phyloP scores from a whole-genome alignment of 2,329 filamentous ascomycete species.

The Podosphaera xanthii region DNA sequence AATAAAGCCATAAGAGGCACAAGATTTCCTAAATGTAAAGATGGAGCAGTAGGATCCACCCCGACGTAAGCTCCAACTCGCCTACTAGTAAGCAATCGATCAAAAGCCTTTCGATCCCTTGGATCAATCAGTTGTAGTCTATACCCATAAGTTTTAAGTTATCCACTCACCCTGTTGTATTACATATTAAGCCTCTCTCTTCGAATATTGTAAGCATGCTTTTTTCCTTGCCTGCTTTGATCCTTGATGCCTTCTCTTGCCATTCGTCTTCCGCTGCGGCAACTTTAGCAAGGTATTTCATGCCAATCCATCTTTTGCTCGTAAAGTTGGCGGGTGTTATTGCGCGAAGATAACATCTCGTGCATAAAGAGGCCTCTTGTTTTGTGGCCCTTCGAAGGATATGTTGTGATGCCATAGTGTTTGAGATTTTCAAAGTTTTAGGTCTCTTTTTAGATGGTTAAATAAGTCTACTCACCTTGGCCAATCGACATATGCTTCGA shows the following conservation, averaged over 20 bases:
- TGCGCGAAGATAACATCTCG: conserved; percentile 13
- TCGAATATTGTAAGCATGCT: conserved; percentile 42
- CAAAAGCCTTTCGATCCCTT: conserved; percentile 26
- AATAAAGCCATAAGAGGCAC: conserved; percentile 65
- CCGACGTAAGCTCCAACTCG: conserved; percentile 58
- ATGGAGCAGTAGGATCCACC: conserved; percentile 60
- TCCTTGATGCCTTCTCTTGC: conserved; percentile 23
- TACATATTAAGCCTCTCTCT: conserved; percentile 51
- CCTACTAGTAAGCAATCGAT: conserved; percentile 38
- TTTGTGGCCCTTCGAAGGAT: conserved; percentile 10
- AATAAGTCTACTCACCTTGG: no score
- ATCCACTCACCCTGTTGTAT: conserved; percentile 41
- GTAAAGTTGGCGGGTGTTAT: conserved; percentile 4
- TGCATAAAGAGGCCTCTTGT: conserved; percentile 12
- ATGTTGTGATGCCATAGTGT: conserved; percentile 13
- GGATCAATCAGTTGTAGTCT: background rate
- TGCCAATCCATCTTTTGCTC: conserved; percentile 11
- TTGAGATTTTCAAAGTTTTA: background rate
- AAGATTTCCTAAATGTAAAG: conserved; percentile 60
- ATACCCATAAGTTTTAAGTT: background rate
- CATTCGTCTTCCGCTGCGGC: conserved; percentile 20
- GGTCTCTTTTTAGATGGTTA: no score
- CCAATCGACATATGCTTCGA: no score
- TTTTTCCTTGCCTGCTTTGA: conserved; percentile 25
- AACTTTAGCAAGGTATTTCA: conserved; percentile 17